phyloP scores from a whole-genome alignment of 2,329 filamentous ascomycete species.

The Laburnicola sp. region DNA sequence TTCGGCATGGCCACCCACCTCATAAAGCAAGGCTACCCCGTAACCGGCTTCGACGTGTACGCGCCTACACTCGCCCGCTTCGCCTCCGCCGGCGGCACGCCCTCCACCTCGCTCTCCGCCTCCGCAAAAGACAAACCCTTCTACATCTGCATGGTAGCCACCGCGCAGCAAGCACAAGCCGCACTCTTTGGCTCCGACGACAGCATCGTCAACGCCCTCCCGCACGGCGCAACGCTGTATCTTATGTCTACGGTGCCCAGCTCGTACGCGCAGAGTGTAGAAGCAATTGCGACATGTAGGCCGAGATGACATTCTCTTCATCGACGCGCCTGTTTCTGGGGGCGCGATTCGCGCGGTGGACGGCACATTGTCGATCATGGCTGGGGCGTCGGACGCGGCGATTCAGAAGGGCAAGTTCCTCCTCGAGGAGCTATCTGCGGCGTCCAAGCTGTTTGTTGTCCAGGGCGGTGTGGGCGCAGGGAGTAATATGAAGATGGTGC shows the following conservation, averaged over 20 bases:
- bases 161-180: conserved; percentile 67
- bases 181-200: conserved; percentile 67
- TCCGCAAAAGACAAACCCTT: conserved; percentile 63
- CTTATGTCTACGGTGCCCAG: conserved; percentile 73
- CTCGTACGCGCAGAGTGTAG: conserved; percentile 65
- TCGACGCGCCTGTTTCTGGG: conserved; percentile 74
- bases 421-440: conserved; percentile 65
- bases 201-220: conserved; percentile 54
- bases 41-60: conserved; percentile 74
- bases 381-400: conserved; percentile 61
- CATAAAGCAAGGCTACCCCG: conserved; percentile 65
- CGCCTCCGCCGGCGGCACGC: conserved; percentile 62
- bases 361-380: conserved; percentile 77
- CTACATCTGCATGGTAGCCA: conserved; percentile 76
- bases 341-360: conserved; percentile 69
- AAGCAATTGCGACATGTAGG: conserved; percentile 59
- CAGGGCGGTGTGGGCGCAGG: conserved; percentile 57
- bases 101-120: conserved; percentile 62
- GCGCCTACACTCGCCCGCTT: conserved; percentile 68
- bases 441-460: conserved; percentile 60
- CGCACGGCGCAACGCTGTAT: conserved; percentile 62
- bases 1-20: conserved; percentile 80
- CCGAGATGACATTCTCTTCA: conserved; percentile 65
- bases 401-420: conserved; percentile 62
- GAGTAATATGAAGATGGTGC: conserved; percentile 61